Conservation (phyloP, 352 stramenopile species). For the Nothophytophthora sp. region DNA sequence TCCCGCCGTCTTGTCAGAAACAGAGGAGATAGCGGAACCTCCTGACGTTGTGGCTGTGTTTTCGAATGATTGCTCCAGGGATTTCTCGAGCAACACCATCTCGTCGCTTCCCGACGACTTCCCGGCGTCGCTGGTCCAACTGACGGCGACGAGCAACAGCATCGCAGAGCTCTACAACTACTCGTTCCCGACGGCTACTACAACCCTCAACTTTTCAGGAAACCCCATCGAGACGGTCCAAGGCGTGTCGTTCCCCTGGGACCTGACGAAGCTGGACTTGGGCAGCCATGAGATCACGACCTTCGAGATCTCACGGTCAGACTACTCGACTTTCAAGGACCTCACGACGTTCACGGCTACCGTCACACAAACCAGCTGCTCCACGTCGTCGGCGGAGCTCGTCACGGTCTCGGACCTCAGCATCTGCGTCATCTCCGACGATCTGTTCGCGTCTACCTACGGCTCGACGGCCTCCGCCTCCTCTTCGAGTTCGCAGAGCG, state of each 20-base stretch:
- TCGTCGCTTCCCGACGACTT: constrained; percentile 29
- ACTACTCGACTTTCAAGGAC: constrained; percentile 56
- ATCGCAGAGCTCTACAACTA: constrained; percentile 52
- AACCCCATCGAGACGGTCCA: constrained; percentile 60
- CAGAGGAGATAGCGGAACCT: background rate
- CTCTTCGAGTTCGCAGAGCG: constrained; percentile 26
- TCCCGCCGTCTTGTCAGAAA: too few species aligned
- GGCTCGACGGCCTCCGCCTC: constrained; percentile 18
- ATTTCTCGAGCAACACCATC: constrained; percentile 51
- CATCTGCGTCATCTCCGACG: constrained; percentile 69
- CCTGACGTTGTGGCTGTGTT: background rate
- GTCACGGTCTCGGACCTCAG: constrained; percentile 33
- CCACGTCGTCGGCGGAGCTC: constrained; percentile 43
- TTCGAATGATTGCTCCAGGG: constrained; percentile 20
- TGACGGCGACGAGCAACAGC: constrained; percentile 47
- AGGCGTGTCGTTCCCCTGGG: constrained; percentile 57
- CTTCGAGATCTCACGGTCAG: constrained; percentile 70
- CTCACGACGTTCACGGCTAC: constrained; percentile 44
- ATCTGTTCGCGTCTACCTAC: constrained; percentile 58
- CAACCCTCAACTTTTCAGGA: constrained; percentile 53
- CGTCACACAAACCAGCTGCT: constrained; percentile 41
- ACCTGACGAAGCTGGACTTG: constrained; percentile 50
- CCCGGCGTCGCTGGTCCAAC: constrained; percentile 31
- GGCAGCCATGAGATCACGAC: constrained; percentile 48
- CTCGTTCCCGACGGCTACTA: constrained; percentile 47